Conservation (phyloP, 208 protist genomes). For the Sergeia podlipaevii region DNA sequence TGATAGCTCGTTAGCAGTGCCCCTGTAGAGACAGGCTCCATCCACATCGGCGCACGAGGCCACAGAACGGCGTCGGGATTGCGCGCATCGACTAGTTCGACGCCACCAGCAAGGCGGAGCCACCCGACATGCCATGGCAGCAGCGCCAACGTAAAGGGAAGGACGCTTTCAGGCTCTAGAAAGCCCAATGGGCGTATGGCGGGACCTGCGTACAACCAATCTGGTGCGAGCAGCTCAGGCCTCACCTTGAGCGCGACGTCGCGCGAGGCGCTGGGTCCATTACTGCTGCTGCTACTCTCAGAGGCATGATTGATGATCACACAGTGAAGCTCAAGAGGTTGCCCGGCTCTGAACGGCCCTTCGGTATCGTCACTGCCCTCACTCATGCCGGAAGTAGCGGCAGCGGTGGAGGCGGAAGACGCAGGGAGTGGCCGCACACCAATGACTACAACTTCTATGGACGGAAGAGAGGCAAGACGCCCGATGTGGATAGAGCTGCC, state of each 20-base stretch:
- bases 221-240: constrained; percentile 51
- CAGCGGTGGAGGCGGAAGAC: not conserved
- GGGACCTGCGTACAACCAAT: constrained; percentile 64
- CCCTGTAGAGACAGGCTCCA: not conserved
- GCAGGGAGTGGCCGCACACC: not conserved
- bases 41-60: constrained; percentile 21
- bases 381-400: constrained; percentile 3
- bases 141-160: constrained; percentile 41
- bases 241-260: constrained; percentile 58
- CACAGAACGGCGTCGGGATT: constrained; percentile 30
- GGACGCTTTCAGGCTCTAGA: constrained; percentile 15
- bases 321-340: constrained; percentile 30
- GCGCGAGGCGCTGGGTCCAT: constrained; percentile 9
- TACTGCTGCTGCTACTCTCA: too few species aligned
- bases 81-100: constrained; percentile 50
- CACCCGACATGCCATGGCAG: constrained; percentile 64
- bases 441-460: constrained; percentile 4
- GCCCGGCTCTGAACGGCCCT: constrained; percentile 10
- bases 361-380: too few species aligned
- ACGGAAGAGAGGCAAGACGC: constrained; percentile 19
- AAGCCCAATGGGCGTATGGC: constrained; percentile 33
- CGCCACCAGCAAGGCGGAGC: constrained; percentile 28
- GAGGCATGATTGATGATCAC: constrained; percentile 30
- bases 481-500: constrained; percentile 26
- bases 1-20: not conserved